Evolutionary conservation across 345 rosid genomes (phyloP).

Genomic region (Citrus hindsii): DNA sequence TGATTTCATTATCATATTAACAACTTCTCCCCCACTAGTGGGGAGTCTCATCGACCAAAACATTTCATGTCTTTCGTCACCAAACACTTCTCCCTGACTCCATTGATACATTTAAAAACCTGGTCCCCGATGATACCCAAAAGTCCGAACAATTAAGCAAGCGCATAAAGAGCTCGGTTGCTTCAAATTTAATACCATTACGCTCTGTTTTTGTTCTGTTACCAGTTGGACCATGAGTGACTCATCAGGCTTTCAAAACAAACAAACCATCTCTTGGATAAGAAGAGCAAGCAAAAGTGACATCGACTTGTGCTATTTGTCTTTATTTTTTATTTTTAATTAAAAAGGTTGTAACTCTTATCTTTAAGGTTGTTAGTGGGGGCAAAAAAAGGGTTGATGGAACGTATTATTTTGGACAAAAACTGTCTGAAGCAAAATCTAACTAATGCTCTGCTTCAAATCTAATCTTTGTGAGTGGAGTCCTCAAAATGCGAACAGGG

Average conservation of each 20-base stretch:
- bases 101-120: neutral
- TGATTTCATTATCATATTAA: neutral
- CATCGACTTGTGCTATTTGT: too few relatives aligned
- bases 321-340: too few relatives aligned
- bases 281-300: neutral
- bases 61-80: neutral
- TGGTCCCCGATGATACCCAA: neutral
- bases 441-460: neutral
- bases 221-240: neutral
- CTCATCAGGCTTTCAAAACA: neutral
- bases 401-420: slow-evolving; percentile 6
- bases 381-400: neutral
- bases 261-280: neutral
- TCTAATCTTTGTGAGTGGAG: neutral
- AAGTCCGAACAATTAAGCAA: neutral
- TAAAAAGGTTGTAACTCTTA: neutral
- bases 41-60: neutral
- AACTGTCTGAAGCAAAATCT: neutral
- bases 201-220: neutral
- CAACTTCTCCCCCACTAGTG: neutral
- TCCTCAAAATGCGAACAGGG: neutral
- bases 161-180: neutral
- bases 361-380: slow-evolving; percentile 10
- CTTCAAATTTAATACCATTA: neutral
- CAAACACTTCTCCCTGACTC: neutral